Evolutionary conservation across 192 early-diverging fungal genomes (phyloP), one percentile per base, ranked within the genome.

Genomic region (Martensiomyces pterosporus): DNA sequence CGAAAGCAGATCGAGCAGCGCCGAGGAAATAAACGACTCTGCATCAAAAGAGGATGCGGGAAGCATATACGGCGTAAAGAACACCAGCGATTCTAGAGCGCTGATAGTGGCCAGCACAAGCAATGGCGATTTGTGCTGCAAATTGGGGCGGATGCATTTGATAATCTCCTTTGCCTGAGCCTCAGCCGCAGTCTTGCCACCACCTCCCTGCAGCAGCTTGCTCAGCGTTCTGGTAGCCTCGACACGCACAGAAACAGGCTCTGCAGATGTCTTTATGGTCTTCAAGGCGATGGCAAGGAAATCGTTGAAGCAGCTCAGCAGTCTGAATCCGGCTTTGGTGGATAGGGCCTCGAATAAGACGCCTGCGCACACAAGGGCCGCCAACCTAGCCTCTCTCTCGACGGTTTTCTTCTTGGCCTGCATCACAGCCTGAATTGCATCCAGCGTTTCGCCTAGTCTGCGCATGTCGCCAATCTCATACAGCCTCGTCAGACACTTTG

Each of bases 281-380:
- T 44, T 26, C 6, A 75, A 13, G 2, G 23, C 35, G 2, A 56
- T 37, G 5, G 47, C 39, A 3, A 76, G 35, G 53, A 73, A 62
- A 24, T 79, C 77, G 24, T 41, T 64, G 24, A 75, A 75, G 36
- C 64, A 64, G 48, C 72, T 75, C 15, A 79, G 46, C 1, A 79
- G 57, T 5, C 77, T 50, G 40, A 75, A 70, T 12, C 77, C 74
- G 2, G 67, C 67, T 13, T 49, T 49, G 1, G 25, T 27, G 1
- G 57, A 88, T 8, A 89, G 59, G 1, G 81, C 74, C 44, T 89
- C 88, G 55, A 91, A 86, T 18, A 97, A 66, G 17, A 77, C 76
- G 1, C 94, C 93, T 4, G 88, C 78, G 27, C 82, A 82, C 42
- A 81, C 64, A 13, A 95, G 79, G 0, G 89, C 82, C 2, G 90